A percentile compares a stretch with the other conserved stretches of the same genome.
Evolutionary conservation across 441 rosid species (phyloP).

Genomic region (Brassica balearica): DNA sequence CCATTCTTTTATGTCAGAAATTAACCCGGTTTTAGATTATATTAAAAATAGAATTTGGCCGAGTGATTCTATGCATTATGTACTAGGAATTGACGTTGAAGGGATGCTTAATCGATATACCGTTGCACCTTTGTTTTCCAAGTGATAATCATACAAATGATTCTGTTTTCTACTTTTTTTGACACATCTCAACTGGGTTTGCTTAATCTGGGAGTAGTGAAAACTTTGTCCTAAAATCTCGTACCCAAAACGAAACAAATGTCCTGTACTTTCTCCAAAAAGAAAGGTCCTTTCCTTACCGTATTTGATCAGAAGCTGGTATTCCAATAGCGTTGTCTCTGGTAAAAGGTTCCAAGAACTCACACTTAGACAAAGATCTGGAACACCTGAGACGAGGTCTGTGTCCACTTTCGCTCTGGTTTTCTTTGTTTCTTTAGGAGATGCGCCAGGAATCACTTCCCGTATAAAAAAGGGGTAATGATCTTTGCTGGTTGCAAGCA

Average conservation of each 20-base stretch:
- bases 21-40: neutral
- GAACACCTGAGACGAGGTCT: too few species aligned
- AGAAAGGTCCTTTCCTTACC: conserved; percentile 44
- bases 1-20: neutral
- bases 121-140: neutral
- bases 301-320: conserved; percentile 52
- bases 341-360: conserved; percentile 38
- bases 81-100: neutral
- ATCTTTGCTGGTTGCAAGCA: conserved; percentile 45
- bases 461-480: conserved; percentile 67
- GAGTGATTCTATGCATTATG: neutral
- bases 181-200: conserved; percentile 18
- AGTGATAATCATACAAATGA: neutral
- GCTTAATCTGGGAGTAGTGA: conserved; percentile 1
- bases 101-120: conserved; percentile 18
- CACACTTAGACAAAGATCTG: too few species aligned
- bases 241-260: conserved; percentile 12
- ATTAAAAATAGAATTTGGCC: neutral
- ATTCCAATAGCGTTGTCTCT: conserved; percentile 62
- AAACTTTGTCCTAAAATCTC: conserved; percentile 10
- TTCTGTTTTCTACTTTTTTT: neutral
- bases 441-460: conserved; percentile 80
- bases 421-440: conserved; percentile 51
- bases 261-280: conserved; percentile 30
- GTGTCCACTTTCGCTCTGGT: conserved; percentile 65